Evolutionary conservation across 2,329 filamentous ascomycete genomes (phyloP), one percentile per base, ranked within the genome.

Genomic region (Alternaria infectoria): DNA sequence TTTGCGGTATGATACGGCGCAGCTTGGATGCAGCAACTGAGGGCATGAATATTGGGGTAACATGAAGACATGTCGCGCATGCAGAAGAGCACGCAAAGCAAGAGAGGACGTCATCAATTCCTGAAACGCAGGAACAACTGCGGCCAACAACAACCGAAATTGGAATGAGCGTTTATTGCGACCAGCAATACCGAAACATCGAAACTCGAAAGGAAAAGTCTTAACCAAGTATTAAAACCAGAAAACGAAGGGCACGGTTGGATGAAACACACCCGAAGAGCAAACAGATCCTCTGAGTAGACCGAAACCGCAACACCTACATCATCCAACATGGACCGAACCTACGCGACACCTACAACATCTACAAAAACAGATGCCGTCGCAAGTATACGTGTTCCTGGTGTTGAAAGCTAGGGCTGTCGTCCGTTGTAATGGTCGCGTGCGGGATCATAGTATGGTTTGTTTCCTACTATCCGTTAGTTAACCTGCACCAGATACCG

Each of bases 391-490:
- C 43, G 5, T 25, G 21, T 8, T 51, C 13, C 3, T 55, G 40
- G 26, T 44, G 12, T 26, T 17, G 47, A 19, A 21, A 30, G 44
- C n/a, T 43, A 28, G 11, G 26, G 23, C 5, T 32, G 12, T 60
- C 25, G 45, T 65, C 59, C 65, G 25, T 71, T 70, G 56, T 71
- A 75, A 32, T 50, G 57, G 12, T 63, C 69, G 26, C 69, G 64
- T 2, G 74, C 71, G 56, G 73, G 72, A 50, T 75, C 74, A 12
- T 70, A 76, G 36, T 73, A 75, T 15, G 23, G 40, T n/a, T 64
- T 45, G 12, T 51, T 54, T 44, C 46, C 65, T 70, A n/a, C 12
- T 23, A 6, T 19, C n/a, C 17, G 44, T 70, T 54, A 69, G 60
- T 9, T 17, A 23, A 40, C 36, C 10, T 12, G 11, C 15, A 13